phyloP scores from a whole-genome alignment of 2,329 filamentous ascomycete genomes.

The Ceratocystis albifundus region DNA sequence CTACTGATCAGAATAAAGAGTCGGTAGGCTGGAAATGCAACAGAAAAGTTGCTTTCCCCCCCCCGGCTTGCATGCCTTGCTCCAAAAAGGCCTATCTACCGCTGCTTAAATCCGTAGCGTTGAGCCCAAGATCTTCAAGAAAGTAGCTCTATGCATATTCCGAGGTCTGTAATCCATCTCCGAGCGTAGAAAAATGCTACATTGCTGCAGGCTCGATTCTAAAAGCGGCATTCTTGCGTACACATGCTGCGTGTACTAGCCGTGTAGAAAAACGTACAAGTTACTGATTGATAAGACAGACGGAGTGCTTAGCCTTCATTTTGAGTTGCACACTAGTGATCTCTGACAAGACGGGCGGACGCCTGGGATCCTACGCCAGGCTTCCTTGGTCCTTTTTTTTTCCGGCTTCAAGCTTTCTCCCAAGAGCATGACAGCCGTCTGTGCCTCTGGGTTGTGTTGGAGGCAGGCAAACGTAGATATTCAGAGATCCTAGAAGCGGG shows the following conservation, averaged over 20 bases:
- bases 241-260: too few relatives aligned
- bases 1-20: background rate
- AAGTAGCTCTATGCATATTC: background rate
- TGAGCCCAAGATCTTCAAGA: background rate
- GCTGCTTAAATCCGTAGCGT: background rate
- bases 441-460: background rate
- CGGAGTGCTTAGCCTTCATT: background rate
- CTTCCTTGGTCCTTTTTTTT: slow-evolving; percentile 4
- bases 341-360: slow-evolving; percentile 8
- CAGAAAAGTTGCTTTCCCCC: background rate
- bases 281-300: slow-evolving; percentile 10
- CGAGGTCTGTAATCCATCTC: background rate
- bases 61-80: background rate
- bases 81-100: background rate
- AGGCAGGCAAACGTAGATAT: background rate
- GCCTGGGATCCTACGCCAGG: background rate
- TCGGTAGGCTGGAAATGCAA: background rate
- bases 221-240: background rate
- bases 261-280: background rate
- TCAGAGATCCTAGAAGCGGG: too few relatives aligned
- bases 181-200: background rate
- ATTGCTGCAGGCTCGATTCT: background rate
- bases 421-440: background rate
- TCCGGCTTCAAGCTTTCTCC: background rate
- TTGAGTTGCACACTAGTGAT: slow-evolving; percentile 9